Evolutionary conservation across 768 basidiomycete genomes (phyloP).

Genomic region (Hemileccinum rubropunctum): DNA sequence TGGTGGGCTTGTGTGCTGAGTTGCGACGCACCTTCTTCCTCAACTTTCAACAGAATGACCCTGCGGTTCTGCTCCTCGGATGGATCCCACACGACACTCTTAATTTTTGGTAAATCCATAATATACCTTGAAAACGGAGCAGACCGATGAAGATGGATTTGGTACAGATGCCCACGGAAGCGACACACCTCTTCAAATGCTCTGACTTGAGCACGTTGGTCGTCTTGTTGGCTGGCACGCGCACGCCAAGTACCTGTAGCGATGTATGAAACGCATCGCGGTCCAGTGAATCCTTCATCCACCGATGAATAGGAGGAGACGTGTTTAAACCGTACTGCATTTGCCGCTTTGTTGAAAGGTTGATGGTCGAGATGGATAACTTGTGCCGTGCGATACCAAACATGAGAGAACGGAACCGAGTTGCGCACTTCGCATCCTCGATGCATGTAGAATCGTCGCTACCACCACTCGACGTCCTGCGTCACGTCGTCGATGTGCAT

Average conservation of each 20-base stretch:
- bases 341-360: conserved; percentile 1
- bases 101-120: conserved; percentile 67
- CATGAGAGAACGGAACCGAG: conserved; percentile 9
- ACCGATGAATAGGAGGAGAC: conserved; percentile 49
- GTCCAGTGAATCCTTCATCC: conserved; percentile 55
- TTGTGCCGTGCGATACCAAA: conserved; percentile 9
- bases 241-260: conserved; percentile 65
- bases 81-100: conserved; percentile 54
- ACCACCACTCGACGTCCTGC: conserved; percentile 44
- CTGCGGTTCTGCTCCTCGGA: conserved; percentile 47
- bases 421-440: not conserved
- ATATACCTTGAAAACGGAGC: conserved; percentile 43
- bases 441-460: conserved; percentile 8
- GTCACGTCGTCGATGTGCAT: conserved; percentile 81
- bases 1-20: not conserved
- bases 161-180: not conserved
- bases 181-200: conserved; percentile 56
- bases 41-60: conserved; percentile 65
- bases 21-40: conserved; percentile 51
- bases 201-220: conserved; percentile 54
- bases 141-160: conserved; percentile 10
- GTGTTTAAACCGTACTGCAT: conserved; percentile 32
- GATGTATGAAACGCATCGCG: conserved; percentile 61
- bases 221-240: conserved; percentile 56
- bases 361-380: not conserved